Percentiles rank a stretch among this genome's conserved stretches.
Conservation (phyloP, 768 basidiomycete species). For the Russula olivacea region DNA sequence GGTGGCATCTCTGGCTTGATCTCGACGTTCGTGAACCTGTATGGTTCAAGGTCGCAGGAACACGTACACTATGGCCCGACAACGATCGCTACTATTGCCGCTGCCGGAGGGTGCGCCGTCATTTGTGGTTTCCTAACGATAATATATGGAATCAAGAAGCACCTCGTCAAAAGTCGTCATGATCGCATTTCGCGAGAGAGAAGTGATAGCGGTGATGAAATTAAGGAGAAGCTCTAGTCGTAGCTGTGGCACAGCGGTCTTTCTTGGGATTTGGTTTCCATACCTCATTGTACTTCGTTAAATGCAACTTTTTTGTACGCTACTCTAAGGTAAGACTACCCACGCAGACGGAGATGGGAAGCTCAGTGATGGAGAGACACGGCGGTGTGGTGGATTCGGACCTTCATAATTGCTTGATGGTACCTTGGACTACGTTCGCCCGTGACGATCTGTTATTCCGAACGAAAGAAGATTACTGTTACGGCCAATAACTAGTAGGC, state of each 20-base stretch:
- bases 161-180: neutral
- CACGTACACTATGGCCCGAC: neutral
- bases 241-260: neutral
- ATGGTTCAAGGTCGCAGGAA: too few species aligned
- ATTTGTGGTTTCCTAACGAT: slow-evolving; percentile 4
- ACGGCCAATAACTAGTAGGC: too few species aligned
- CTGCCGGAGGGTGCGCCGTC: slow-evolving; percentile 3
- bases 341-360: neutral
- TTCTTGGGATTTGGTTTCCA: neutral
- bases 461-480: too few species aligned
- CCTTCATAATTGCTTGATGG: too few species aligned
- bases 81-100: slow-evolving; percentile 10
- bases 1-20: slow-evolving; percentile 15
- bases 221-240: neutral
- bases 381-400: neutral
- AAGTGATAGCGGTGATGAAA: neutral
- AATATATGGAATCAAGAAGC: neutral
- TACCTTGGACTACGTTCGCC: too few species aligned
- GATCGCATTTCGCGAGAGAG: neutral
- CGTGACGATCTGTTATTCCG: too few species aligned
- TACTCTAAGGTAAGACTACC: neutral
- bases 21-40: slow-evolving; percentile 13
- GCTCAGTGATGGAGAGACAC: neutral
- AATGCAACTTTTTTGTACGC: neutral
- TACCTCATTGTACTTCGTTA: neutral